Base-by-base conservation (phyloP, 2,329 filamentous ascomycete species). In the Talaromyces amestolkiae region DNA sequence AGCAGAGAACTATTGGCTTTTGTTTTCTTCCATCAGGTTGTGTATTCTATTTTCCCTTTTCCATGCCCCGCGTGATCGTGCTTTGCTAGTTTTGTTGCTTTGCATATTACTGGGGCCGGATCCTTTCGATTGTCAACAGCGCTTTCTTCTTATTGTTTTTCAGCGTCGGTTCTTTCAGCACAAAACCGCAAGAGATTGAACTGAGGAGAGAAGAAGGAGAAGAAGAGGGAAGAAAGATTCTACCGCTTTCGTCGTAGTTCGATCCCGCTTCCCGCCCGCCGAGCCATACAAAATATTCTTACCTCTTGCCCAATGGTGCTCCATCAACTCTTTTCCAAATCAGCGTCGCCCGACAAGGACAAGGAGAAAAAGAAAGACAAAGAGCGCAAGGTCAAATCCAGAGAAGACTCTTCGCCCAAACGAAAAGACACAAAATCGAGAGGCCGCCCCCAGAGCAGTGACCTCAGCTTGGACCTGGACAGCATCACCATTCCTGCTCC, bases 171-270 rank as follows among this genome's bases (percentile, higher is more conserved):
- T 43, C 47, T 9, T n/a, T 31, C 47, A 15, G 45, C 45, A 49
- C 27, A 41, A 10, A 37, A 7, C 35, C 9, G 35, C 35, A 37
- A 37, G 9, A 37, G 13, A 17, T 7, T 10, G 47, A 27, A 19
- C 13, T 51, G 19, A 19, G 17, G 19, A 22, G 43, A 22, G 43
- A 22, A 53, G 51, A 41, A 47, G 43, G 54, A 54, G 43, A 47
- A 61, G n/a, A 41, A 41, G 35, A 63, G 43, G 54, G 43, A 41
- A 66, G 60, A 49, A 59, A 60, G 35, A 35, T 66, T 78, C 76
- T 74, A 77, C 76, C 76, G 75, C 76, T 74, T 78, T 78, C 76
- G 76, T 72, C 71, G 72, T 67, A 69, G 69, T 78, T 77, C 76
- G 74, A 78, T 74, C 58, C 56, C 66, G 58, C 61, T 64, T 67